These are phyloP conservation scores for Kuraishia molischiana DNA, from an alignment of 805 yeast species.

Conservation along the genomic window DNA sequence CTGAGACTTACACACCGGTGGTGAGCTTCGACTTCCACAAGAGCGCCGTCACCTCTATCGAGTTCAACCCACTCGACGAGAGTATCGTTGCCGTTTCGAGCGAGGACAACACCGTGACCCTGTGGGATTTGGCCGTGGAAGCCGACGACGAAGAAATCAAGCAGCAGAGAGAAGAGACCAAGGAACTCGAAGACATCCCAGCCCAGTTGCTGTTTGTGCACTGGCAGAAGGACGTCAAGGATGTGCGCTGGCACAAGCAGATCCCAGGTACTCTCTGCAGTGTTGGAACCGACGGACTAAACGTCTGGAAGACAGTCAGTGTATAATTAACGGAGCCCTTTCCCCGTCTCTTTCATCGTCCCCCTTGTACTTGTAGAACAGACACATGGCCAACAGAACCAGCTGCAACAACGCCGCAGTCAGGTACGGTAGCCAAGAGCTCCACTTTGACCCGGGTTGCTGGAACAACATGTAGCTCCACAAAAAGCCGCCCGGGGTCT, in stretches of 20 bases:
- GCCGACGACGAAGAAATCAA: slow-evolving; percentile 96
- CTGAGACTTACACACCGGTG: slow-evolving; percentile 58
- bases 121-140: slow-evolving; percentile 98
- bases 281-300: slow-evolving; percentile 93
- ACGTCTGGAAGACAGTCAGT: slow-evolving; percentile 93
- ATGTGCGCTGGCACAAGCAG: slow-evolving; percentile 96
- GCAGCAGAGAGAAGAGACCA: slow-evolving; percentile 68
- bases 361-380: slow-evolving; percentile 31
- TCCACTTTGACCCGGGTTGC: slow-evolving; percentile 76
- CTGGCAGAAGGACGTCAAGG: slow-evolving; percentile 97
- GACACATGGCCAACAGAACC: slow-evolving; percentile 48
- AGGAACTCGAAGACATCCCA: slow-evolving; percentile 83
- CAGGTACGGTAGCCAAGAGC: slow-evolving; percentile 75
- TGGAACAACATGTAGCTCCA: slow-evolving; percentile 67
- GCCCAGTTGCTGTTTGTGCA: slow-evolving; percentile 94
- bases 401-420: slow-evolving; percentile 66
- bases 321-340: slow-evolving; percentile 33
- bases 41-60: slow-evolving; percentile 84
- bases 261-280: slow-evolving; percentile 92
- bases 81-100: slow-evolving; percentile 92
- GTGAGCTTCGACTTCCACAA: slow-evolving; percentile 95
- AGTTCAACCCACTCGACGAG: slow-evolving; percentile 93
- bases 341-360: slow-evolving; percentile 10
- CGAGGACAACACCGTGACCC: slow-evolving; percentile 92
- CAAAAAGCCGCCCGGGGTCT: slow-evolving; percentile 81